phyloP scores from a whole-genome alignment of 2,329 filamentous ascomycete species.

The Pseudogymnoascus pannorum region DNA sequence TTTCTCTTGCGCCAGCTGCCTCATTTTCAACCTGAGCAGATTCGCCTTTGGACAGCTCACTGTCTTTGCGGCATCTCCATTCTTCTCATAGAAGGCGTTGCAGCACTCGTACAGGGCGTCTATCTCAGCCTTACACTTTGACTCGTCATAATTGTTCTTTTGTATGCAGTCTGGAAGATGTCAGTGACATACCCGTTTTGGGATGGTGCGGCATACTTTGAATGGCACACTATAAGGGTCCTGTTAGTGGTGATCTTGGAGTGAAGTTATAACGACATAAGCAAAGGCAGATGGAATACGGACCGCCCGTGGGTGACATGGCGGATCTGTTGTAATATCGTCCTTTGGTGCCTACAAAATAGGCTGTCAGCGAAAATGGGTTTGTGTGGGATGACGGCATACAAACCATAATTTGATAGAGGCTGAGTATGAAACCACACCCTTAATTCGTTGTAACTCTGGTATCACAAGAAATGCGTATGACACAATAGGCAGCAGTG shows the following conservation, averaged over 20 bases:
- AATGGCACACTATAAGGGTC: slow-evolving; percentile 64
- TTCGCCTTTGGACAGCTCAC: slow-evolving; percentile 80
- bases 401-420: not conserved
- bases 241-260: not conserved
- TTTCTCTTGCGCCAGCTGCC: slow-evolving; percentile 46
- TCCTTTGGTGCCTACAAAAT: slow-evolving; percentile 53
- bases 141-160: slow-evolving; percentile 79
- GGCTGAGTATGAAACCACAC: not conserved
- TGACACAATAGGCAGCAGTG: not conserved
- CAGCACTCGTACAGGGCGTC: slow-evolving; percentile 92
- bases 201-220: slow-evolving; percentile 53
- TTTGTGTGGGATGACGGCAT: not conserved
- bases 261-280: not conserved
- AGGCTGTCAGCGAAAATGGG: not conserved
- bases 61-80: slow-evolving; percentile 68
- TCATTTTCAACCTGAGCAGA: slow-evolving; percentile 75
- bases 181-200: slow-evolving; percentile 16
- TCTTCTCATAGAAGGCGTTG: slow-evolving; percentile 73
- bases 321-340: slow-evolving; percentile 66
- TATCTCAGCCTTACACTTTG: slow-evolving; percentile 69
- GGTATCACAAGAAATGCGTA: not conserved
- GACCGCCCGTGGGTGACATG: slow-evolving; percentile 80
- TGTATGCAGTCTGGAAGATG: slow-evolving; percentile 65
- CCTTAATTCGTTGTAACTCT: not conserved
- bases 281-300: slow-evolving; percentile 29